Base-by-base conservation (phyloP, 2,329 filamentous ascomycete species). In the Claviceps citrina region DNA sequence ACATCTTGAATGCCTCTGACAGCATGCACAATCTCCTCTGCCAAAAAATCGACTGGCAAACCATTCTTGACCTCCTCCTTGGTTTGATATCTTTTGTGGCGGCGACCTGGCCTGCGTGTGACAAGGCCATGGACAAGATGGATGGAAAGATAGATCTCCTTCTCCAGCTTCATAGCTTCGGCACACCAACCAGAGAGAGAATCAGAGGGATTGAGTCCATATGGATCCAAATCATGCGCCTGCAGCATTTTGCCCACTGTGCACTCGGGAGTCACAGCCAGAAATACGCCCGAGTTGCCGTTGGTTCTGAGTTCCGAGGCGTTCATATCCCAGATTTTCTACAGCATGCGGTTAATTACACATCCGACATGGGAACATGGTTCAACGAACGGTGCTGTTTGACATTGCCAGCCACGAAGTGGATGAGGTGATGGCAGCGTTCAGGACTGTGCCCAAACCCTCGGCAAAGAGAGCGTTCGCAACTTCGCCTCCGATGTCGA, bases 271-370 rank as follows among this genome's bases (percentile, higher is more conserved):
- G 46, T 43, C 1, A 51, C 36, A 3, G 46, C 51, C 5, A 58
- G 25, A 19, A 61, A 48, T 1, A 56, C 48, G 2, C 38, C 38
- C 0, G 53, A 53, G 0, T 42, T 43, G 0, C 53, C 51, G 0
- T 44, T 13, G 4, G 42, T 41, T 2, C 41, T 41, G 7, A 54
- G 52, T 0, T 32, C 35, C 0, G 47, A 44, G 1, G 46, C 44
- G 2, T 44, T 35, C 20, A 54, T 51, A 13, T 60, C 50, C 44
- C 49, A 58, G 1, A 57, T 41, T 12, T 52, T 52, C 54, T 57
- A 16, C n/a, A 9, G 2, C 10, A 27, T 46, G 7, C 19, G 41
- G 39, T 36, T 9, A 35, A 13, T 12, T 12, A 12, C 5, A 13
- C 18, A 9, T 18, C 18, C 8, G 13, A 27, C 4, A 5, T 35